Conservation (phyloP, 1,284 basidiomycete genomes). For the Fomitiporia mediterranea region DNA sequence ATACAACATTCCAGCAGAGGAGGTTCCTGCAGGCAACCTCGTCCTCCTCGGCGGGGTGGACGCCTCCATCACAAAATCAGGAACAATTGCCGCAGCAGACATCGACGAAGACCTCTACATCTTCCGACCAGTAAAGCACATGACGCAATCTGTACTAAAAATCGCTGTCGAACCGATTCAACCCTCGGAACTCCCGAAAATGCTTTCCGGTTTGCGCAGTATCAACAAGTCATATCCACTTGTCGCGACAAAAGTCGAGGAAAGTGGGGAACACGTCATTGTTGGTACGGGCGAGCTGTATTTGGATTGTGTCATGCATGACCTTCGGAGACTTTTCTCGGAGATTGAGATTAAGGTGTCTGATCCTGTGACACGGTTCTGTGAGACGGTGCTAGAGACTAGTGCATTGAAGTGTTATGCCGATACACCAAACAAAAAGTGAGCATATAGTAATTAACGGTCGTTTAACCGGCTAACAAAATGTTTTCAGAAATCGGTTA, state of each 20-base stretch:
- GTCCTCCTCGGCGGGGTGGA: slow-evolving; percentile 93
- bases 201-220: slow-evolving; percentile 94
- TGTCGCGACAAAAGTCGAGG: slow-evolving; percentile 93
- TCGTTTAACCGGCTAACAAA: slow-evolving; percentile 5
- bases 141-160: slow-evolving; percentile 97
- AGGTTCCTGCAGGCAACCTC: slow-evolving; percentile 88
- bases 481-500: slow-evolving; percentile 77
- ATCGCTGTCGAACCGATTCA: slow-evolving; percentile 98
- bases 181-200: slow-evolving; percentile 97
- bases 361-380: slow-evolving; percentile 97
- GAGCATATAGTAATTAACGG: slow-evolving; percentile 25
- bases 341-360: slow-evolving; percentile 99
- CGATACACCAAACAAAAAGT: slow-evolving; percentile 99
- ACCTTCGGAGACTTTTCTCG: slow-evolving; percentile 86
- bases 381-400: slow-evolving; percentile 98
- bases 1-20: slow-evolving; percentile 86
- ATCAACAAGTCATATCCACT: slow-evolving; percentile 98
- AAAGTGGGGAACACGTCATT: slow-evolving; percentile 96
- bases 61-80: slow-evolving; percentile 91
- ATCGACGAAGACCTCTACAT: slow-evolving; percentile 87
- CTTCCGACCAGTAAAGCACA: slow-evolving; percentile 92
- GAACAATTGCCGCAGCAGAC: slow-evolving; percentile 75
- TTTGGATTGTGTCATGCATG: slow-evolving; percentile 96
- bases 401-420: slow-evolving; percentile 98
- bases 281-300: slow-evolving; percentile 97